Conservation (phyloP, 306 rosid species). For the Albizia julibrissin region DNA sequence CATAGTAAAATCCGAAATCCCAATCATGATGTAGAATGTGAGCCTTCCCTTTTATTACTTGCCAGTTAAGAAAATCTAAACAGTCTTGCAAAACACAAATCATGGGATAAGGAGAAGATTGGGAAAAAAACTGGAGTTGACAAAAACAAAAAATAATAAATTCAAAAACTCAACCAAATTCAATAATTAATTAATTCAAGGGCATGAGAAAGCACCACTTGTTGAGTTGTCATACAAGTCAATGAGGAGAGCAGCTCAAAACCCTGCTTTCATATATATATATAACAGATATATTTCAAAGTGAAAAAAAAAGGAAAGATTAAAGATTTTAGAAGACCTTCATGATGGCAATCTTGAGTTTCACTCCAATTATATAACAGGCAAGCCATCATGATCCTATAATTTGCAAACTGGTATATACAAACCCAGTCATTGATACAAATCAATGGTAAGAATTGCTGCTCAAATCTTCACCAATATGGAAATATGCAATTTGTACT, state of each 20-base stretch:
- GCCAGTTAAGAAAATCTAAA: neutral
- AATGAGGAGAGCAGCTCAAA: neutral
- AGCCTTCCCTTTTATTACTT: neutral
- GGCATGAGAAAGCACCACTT: neutral
- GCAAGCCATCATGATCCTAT: conserved; percentile 6
- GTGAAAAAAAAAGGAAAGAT: neutral
- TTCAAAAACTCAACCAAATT: neutral
- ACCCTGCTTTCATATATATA: neutral
- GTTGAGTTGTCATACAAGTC: neutral
- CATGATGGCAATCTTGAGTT: conserved; percentile 27
- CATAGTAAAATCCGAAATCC: neutral
- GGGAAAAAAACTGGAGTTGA: too few species aligned
- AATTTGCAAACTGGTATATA: conserved; percentile 27
- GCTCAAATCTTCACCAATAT: neutral
- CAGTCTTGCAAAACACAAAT: neutral
- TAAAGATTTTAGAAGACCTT: neutral
- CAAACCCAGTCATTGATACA: conserved; percentile 33
- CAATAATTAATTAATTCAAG: neutral
- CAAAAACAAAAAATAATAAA: neutral
- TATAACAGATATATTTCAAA: neutral
- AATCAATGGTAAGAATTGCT: conserved; percentile 2
- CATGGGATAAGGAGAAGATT: neutral
- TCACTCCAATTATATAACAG: conserved; percentile 33
- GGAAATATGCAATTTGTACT: conserved; percentile 4
- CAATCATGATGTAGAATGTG: neutral